A percentile compares a stretch with the other conserved stretches of the same genome.
Evolutionary conservation across 306 rosid genomes (phyloP).

Genomic region (Glycyrrhiza uralensis): DNA sequence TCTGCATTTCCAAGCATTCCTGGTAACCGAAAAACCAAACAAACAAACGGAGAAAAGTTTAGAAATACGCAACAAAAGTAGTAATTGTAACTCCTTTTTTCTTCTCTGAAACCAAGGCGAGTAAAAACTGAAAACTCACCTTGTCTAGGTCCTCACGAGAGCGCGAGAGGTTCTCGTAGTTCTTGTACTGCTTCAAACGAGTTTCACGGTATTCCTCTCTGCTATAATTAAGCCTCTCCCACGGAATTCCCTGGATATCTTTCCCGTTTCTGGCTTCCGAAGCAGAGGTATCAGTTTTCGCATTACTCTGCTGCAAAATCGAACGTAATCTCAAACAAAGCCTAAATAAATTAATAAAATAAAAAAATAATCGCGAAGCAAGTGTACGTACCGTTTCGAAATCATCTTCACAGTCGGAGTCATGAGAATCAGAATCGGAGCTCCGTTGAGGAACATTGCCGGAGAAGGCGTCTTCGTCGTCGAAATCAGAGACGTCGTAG

Average conservation of each 20-base stretch:
- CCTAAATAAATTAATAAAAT: not conserved
- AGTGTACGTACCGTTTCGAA: constrained; percentile 49
- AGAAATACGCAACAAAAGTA: not conserved
- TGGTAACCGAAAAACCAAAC: constrained; percentile 1
- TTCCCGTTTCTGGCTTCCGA: constrained; percentile 76
- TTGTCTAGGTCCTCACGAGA: constrained; percentile 54
- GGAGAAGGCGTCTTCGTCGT: constrained; percentile 29
- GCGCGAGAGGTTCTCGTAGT: constrained; percentile 63
- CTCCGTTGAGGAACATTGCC: constrained; percentile 11
- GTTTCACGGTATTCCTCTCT: constrained; percentile 75
- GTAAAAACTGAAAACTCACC: constrained; percentile 28
- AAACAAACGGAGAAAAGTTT: not conserved
- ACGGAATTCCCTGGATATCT: constrained; percentile 89
- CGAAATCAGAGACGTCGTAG: constrained; percentile 47
- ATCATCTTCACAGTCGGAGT: constrained; percentile 69
- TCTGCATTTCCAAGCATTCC: constrained; percentile 74
- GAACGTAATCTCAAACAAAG: not conserved
- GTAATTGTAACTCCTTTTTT: not conserved
- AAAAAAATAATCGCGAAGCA: not conserved
- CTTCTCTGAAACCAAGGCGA: not conserved
- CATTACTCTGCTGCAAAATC: constrained; percentile 40
- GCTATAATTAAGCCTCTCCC: constrained; percentile 79
- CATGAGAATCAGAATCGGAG: not conserved
- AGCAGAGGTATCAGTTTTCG: constrained; percentile 78
- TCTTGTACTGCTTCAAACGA: constrained; percentile 75